These are phyloP conservation scores for Globisporangium spinosum DNA, from an alignment of 352 stramenopile genomes.

Conservation along the genomic window DNA sequence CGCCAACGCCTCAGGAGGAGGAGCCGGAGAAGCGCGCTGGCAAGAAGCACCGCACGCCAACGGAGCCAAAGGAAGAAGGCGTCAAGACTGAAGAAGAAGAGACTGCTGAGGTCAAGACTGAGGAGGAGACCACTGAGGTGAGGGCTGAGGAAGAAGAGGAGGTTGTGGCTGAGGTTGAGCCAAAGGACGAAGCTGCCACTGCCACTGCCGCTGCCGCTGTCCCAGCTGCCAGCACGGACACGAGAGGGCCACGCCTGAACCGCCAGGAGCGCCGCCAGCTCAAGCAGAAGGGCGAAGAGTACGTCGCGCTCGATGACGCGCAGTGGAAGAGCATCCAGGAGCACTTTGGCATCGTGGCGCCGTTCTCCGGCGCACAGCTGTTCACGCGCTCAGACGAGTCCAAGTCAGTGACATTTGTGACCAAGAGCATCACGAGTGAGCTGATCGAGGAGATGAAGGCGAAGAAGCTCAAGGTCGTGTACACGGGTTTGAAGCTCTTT, in stretches of 20 bases:
- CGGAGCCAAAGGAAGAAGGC: slow-evolving; percentile 22
- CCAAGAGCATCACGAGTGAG: slow-evolving; percentile 77
- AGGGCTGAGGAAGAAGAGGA: background rate
- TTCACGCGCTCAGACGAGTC: slow-evolving; percentile 87
- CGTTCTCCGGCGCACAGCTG: slow-evolving; percentile 75
- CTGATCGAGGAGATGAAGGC: slow-evolving; percentile 82
- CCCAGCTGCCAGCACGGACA: background rate
- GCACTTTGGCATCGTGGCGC: slow-evolving; percentile 69
- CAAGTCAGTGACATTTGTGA: slow-evolving; percentile 85
- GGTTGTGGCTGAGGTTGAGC: slow-evolving; percentile 17
- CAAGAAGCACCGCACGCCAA: slow-evolving; percentile 20
- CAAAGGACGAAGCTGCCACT: background rate
- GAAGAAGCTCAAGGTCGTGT: slow-evolving; percentile 88
- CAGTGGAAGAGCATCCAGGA: slow-evolving; percentile 62
- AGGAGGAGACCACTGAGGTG: background rate
- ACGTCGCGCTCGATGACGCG: slow-evolving; percentile 59
- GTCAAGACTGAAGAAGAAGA: slow-evolving; percentile 18
- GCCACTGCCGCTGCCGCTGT: background rate
- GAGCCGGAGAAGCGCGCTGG: slow-evolving; percentile 18
- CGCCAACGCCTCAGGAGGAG: slow-evolving; percentile 40
- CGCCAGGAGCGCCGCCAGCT: slow-evolving; percentile 46
- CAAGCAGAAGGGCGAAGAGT: slow-evolving; percentile 63
- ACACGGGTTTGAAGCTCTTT: slow-evolving; percentile 91
- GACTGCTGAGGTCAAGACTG: background rate
- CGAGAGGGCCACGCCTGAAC: slow-evolving; percentile 13